phyloP scores from a whole-genome alignment of 768 basidiomycete genomes.

The Leccinum subtestaceum region DNA sequence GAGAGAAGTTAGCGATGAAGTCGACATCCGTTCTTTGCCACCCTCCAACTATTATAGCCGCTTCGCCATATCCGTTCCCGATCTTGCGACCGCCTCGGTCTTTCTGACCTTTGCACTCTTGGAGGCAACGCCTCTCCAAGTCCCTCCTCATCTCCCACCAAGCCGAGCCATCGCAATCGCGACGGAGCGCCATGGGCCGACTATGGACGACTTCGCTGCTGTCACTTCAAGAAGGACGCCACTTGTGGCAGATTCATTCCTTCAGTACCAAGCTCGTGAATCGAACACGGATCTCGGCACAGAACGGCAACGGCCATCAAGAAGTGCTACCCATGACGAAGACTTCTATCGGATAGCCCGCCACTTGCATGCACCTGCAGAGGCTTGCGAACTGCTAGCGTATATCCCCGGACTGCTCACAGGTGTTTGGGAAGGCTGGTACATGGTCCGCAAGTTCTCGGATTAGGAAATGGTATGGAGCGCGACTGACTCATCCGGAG shows the following conservation, averaged over 20 bases:
- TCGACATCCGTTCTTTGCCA: conserved; percentile 7
- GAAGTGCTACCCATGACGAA: conserved; percentile 34
- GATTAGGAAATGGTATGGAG: conserved; percentile 11
- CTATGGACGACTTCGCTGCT: conserved; percentile 48
- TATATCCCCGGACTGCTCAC: conserved; percentile 47
- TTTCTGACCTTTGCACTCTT: conserved; percentile 52
- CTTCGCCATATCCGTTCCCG: conserved; percentile 31
- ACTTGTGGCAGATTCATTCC: conserved; percentile 46
- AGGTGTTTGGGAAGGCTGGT: conserved; percentile 60
- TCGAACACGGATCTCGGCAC: conserved; percentile 30
- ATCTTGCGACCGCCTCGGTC: conserved; percentile 44
- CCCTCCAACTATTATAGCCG: conserved; percentile 21
- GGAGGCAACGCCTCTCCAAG: conserved; percentile 41
- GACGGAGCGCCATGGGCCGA: conserved; percentile 48
- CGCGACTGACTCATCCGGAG: conserved; percentile 13
- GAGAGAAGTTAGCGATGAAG: conserved; percentile 10
- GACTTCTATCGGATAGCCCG: conserved; percentile 37
- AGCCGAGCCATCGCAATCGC: conserved; percentile 46
- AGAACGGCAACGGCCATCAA: conserved; percentile 34
- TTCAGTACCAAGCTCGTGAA: conserved; percentile 26
- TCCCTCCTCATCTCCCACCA: conserved; percentile 51
- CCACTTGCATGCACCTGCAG: conserved; percentile 11
- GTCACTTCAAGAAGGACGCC: conserved; percentile 44
- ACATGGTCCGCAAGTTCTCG: conserved; percentile 44
- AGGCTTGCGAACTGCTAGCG: conserved; percentile 26